Evolutionary conservation across 345 rosid species (phyloP).

Genomic region (Viola odorata): DNA sequence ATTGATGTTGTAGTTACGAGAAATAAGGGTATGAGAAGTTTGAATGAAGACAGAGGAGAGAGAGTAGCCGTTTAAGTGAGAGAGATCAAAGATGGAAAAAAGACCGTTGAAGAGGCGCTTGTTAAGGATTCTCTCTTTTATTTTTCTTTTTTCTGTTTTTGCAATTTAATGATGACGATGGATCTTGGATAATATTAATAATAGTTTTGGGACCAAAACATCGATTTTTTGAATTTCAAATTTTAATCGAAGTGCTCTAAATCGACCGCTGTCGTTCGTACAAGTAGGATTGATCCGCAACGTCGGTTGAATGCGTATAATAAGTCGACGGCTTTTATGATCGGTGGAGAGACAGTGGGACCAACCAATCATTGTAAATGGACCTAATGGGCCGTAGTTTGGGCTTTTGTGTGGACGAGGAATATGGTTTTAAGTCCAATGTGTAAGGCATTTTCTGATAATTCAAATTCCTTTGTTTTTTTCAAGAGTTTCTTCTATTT

Average conservation of each 20-base stretch:
- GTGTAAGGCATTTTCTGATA: too few species aligned
- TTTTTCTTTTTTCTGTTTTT: conserved; percentile 4
- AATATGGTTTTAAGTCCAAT: too few species aligned
- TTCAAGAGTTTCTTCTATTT: too few species aligned
- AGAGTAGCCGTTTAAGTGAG: conserved; percentile 23
- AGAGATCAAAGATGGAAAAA: conserved; percentile 3
- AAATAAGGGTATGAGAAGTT: conserved; percentile 9
- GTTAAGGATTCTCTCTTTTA: conserved; percentile 4
- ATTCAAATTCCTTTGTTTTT: too few species aligned
- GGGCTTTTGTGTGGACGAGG: too few species aligned
- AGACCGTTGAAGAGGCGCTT: conserved; percentile 34
- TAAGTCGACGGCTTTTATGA: background rate
- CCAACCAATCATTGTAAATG: too few species aligned
- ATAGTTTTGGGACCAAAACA: too few species aligned
- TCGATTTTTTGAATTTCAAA: conserved; percentile 15
- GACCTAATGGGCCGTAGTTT: too few species aligned
- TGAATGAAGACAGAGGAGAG: conserved; percentile 1
- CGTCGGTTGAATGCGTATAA: background rate
- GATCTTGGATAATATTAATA: background rate
- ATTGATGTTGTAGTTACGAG: background rate
- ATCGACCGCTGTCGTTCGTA: background rate
- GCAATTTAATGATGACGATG: background rate
- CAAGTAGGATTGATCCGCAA: background rate
- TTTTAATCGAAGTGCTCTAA: background rate
- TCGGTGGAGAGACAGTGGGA: background rate